These are phyloP conservation scores for Calvatia gigantea DNA, from an alignment of 768 basidiomycete genomes.

Conservation along the genomic window DNA sequence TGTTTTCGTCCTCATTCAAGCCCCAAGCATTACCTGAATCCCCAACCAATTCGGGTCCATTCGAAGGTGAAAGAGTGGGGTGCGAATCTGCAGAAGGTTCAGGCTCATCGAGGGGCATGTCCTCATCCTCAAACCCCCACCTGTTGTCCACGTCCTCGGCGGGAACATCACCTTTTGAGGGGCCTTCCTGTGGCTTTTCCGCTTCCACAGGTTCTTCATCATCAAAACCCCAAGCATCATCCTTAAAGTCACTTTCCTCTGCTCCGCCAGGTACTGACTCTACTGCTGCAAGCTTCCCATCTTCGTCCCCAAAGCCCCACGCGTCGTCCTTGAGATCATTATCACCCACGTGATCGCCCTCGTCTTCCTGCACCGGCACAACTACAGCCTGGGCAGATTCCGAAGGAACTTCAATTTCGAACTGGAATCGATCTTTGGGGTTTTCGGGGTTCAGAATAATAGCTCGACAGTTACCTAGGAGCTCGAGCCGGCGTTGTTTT, in stretches of 20 bases:
- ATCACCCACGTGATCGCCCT: constrained; percentile 23
- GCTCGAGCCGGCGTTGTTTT: constrained; percentile 60
- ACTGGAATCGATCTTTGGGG: constrained; percentile 36
- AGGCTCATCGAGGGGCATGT: constrained; percentile 19
- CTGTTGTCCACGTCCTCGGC: constrained; percentile 35
- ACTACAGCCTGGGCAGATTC: constrained; percentile 28
- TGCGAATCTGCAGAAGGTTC: constrained; percentile 13
- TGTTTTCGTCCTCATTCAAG: constrained; percentile 59
- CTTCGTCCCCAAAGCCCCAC: constrained; percentile 27
- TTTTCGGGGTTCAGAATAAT: constrained; percentile 46
- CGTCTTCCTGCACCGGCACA: constrained; percentile 27
- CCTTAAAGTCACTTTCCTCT: constrained; percentile 22
- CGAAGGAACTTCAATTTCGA: constrained; percentile 31
- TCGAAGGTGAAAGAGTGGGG: constrained; percentile 4
- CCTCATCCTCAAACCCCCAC: constrained; percentile 55
- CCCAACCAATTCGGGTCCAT: constrained; percentile 12
- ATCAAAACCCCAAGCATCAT: constrained; percentile 51
- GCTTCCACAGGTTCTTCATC: constrained; percentile 25
- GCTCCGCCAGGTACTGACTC: constrained; percentile 5
- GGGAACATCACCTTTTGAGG: constrained; percentile 14
- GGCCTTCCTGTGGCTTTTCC: background rate
- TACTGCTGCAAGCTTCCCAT: constrained; percentile 10
- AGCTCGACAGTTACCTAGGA: constrained; percentile 59
- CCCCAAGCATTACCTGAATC: constrained; percentile 64
- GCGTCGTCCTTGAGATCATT: constrained; percentile 37